Conservation (phyloP, 1,284 basidiomycete species). For the Ceratobasidium theobromae region DNA sequence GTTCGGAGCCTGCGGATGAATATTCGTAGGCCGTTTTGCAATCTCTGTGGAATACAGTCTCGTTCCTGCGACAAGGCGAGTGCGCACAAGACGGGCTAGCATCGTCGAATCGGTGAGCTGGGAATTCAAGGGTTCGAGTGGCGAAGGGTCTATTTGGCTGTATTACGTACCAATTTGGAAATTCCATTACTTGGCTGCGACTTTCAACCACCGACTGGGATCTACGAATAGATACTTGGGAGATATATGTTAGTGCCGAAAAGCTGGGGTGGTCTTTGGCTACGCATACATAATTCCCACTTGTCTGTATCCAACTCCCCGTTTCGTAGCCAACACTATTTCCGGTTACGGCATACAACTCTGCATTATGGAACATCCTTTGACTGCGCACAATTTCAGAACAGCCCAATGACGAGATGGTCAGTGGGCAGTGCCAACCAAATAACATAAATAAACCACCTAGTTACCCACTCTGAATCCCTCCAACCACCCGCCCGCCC, state of each 20-base stretch:
- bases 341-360: neutral
- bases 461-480: neutral
- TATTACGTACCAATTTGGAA: too few species aligned
- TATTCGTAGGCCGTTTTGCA: neutral
- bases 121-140: constrained; percentile 6
- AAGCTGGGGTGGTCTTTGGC: too few species aligned
- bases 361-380: constrained; percentile 3
- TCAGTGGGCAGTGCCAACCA: neutral
- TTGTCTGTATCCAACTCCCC: too few species aligned
- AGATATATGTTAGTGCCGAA: too few species aligned
- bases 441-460: neutral
- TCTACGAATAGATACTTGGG: too few species aligned
- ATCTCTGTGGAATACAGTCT: constrained; percentile 9
- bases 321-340: too few species aligned
- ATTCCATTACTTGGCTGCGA: too few species aligned
- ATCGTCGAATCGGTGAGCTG: constrained; percentile 26
- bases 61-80: neutral
- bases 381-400: too few species aligned
- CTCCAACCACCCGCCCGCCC: neutral
- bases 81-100: constrained; percentile 18
- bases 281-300: too few species aligned
- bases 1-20: constrained; percentile 72
- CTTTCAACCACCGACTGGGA: too few species aligned
- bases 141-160: constrained; percentile 20
- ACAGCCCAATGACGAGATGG: neutral